Percentiles rank a stretch among this genome's conserved stretches.
Conservation (phyloP, 176 grass and related monocot species). For the Saccharum officinarum region DNA sequence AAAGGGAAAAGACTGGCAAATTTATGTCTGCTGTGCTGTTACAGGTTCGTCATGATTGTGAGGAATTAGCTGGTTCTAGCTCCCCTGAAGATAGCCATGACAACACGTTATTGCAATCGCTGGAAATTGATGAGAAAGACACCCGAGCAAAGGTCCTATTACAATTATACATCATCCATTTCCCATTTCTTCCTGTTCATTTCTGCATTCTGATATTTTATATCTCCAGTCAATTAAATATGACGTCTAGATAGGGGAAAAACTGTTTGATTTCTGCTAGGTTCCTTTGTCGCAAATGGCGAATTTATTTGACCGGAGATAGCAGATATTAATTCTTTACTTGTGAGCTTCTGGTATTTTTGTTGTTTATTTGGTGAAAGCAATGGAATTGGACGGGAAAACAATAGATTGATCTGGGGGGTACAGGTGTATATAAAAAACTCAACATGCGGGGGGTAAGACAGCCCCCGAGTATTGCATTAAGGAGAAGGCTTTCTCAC, state of each 20-base stretch:
- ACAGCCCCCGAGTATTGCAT: neutral
- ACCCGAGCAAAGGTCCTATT: conserved; percentile 60
- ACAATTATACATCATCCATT: conserved; percentile 13
- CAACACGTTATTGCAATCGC: conserved; percentile 56
- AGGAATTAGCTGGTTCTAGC: conserved; percentile 58
- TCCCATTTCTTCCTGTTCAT: neutral
- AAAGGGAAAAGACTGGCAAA: conserved; percentile 3
- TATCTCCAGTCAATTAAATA: neutral
- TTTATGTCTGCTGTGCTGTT: conserved; percentile 19
- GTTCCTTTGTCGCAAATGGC: neutral
- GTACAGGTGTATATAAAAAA: neutral
- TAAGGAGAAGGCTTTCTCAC: neutral
- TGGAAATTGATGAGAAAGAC: conserved; percentile 58
- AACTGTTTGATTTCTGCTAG: neutral
- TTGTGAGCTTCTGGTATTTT: neutral
- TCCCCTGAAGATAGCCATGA: conserved; percentile 41
- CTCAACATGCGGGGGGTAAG: neutral
- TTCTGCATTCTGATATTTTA: neutral
- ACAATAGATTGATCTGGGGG: neutral
- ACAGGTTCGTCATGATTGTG: conserved; percentile 77
- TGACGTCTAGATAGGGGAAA: neutral
- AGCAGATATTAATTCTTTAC: too few relatives aligned
- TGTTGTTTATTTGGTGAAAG: conserved; percentile 20
- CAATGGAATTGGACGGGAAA: neutral
- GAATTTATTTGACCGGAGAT: neutral